Evolutionary conservation across 2,329 filamentous ascomycete species (phyloP).

Genomic region (Trichoderma breve): DNA sequence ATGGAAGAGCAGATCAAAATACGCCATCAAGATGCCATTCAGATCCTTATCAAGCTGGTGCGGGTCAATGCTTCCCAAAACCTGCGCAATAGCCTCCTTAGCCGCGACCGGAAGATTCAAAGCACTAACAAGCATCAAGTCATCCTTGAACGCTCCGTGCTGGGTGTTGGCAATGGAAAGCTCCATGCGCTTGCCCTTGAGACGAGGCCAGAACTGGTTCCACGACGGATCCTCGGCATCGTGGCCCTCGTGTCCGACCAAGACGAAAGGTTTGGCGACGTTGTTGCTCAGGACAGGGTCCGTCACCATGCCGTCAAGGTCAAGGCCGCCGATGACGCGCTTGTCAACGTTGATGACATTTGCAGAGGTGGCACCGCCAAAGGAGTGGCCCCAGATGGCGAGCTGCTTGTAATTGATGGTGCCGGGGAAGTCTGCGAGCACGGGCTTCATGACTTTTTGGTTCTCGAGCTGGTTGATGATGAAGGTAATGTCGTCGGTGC

Average conservation of each 20-base stretch:
- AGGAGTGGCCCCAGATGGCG: constrained; percentile 40
- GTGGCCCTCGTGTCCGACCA: constrained; percentile 33
- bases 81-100: constrained; percentile 7
- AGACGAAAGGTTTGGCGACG: constrained; percentile 31
- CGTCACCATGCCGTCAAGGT: constrained; percentile 41
- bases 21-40: constrained; percentile 25
- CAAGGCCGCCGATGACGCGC: constrained; percentile 37
- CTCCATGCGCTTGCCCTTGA: constrained; percentile 29
- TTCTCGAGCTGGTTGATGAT: constrained; percentile 36
- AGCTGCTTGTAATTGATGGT: constrained; percentile 30
- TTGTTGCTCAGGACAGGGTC: constrained; percentile 31
- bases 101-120: constrained; percentile 25
- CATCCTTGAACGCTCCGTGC: constrained; percentile 36
- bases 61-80: constrained; percentile 23
- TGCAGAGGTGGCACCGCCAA: constrained; percentile 40
- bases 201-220: constrained; percentile 31
- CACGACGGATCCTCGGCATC: constrained; percentile 32
- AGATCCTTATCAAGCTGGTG: constrained; percentile 25
- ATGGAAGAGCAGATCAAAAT: constrained; percentile 26
- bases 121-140: constrained; percentile 28
- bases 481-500: constrained; percentile 38
- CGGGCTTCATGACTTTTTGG: constrained; percentile 18
- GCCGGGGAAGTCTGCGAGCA: constrained; percentile 26
- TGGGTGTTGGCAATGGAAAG: constrained; percentile 27
- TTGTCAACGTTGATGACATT: constrained; percentile 32